Conservation (phyloP, 768 basidiomycete species). For the Suillus ampliporus region DNA sequence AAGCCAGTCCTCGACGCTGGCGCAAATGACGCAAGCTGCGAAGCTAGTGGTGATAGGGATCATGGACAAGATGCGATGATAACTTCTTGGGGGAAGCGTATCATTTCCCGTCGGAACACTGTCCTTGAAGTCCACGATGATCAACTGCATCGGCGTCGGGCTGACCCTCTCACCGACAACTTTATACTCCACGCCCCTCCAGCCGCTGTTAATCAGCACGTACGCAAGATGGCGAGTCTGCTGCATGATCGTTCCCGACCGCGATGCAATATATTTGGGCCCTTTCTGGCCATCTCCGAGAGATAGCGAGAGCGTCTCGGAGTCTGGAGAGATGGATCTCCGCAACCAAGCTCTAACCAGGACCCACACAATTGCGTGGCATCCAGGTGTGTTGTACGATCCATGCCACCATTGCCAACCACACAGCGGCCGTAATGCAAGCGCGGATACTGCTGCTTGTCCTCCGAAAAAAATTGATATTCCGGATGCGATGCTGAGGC, state of each 20-base stretch:
- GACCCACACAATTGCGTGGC: conserved; percentile 30
- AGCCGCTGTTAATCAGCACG: conserved; percentile 44
- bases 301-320: conserved; percentile 22
- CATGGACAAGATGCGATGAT: conserved; percentile 17
- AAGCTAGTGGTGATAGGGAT: conserved; percentile 30
- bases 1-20: conserved; percentile 28
- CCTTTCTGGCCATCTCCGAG: conserved; percentile 26
- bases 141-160: conserved; percentile 19
- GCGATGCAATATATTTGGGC: conserved; percentile 79
- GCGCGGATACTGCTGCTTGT: conserved; percentile 35
- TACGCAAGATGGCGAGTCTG: conserved; percentile 56
- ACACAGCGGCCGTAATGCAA: conserved; percentile 35
- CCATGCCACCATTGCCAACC: conserved; percentile 35
- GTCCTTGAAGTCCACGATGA: conserved; percentile 4
- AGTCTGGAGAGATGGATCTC: conserved; percentile 20
- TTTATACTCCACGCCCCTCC: conserved; percentile 15
- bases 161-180: conserved; percentile 15
- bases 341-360: conserved; percentile 23
- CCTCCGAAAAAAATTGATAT: conserved; percentile 36
- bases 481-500: conserved; percentile 27
- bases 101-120: not conserved
- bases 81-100: conserved; percentile 11
- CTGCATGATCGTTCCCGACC: conserved; percentile 56
- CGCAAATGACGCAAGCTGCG: conserved; percentile 24
- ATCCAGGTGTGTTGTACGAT: conserved; percentile 42